Conservation (phyloP, 106 monocot species). For the Dendrobium nobile region DNA sequence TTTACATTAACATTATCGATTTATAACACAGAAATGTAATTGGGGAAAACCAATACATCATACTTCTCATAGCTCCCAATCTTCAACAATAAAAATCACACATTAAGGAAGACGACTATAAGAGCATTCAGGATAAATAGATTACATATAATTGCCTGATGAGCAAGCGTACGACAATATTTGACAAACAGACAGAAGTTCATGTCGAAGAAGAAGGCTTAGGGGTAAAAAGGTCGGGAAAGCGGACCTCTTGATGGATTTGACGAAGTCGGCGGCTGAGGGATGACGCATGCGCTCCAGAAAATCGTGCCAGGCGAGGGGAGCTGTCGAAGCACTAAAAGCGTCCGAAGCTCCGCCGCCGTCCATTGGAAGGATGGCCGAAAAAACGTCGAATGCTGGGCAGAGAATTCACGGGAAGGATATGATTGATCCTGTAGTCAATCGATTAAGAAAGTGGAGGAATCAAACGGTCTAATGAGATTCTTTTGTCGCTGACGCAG, state of each 20-base stretch:
- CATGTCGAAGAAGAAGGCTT: neutral
- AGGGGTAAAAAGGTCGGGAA: neutral
- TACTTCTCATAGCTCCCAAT: neutral
- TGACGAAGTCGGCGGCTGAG: constrained; percentile 90
- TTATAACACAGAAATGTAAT: neutral
- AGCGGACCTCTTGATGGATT: constrained; percentile 82
- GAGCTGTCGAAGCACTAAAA: constrained; percentile 58
- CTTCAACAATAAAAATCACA: neutral
- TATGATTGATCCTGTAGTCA: neutral
- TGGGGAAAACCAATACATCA: neutral
- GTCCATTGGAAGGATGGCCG: constrained; percentile 1
- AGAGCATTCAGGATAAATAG: neutral
- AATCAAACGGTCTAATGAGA: neutral
- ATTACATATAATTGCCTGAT: neutral
- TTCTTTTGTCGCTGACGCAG: no score
- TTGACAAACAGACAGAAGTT: neutral
- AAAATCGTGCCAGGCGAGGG: constrained; percentile 92
- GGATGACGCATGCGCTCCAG: constrained; percentile 97
- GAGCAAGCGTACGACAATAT: neutral
- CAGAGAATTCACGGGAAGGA: neutral
- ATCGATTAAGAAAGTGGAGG: neutral
- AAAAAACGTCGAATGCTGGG: neutral
- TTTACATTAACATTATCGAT: neutral
- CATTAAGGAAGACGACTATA: neutral
- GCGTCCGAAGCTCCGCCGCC: constrained; percentile 29